Evolutionary conservation across 305 asterid species (phyloP).

Genomic region (Solanum hybrid): DNA sequence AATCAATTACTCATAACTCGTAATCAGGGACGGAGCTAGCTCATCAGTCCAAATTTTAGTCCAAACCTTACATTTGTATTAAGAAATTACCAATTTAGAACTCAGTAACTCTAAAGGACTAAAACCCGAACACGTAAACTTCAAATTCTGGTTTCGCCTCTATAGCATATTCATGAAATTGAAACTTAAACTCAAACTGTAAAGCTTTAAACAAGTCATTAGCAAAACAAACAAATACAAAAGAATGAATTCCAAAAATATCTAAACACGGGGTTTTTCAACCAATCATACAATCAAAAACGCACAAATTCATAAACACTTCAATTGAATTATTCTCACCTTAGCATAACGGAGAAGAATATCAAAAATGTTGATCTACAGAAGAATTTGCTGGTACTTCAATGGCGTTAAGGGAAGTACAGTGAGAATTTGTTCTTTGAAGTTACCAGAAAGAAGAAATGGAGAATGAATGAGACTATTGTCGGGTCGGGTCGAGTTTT

Average conservation of each 20-base stretch:
- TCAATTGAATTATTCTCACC: background rate
- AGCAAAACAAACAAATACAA: background rate
- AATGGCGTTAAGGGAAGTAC: background rate
- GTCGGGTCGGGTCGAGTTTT: background rate
- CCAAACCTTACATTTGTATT: background rate
- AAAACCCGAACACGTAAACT: background rate
- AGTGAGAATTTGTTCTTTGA: background rate
- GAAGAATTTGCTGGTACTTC: background rate
- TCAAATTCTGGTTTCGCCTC: background rate
- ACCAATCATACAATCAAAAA: background rate
- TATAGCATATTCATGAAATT: background rate
- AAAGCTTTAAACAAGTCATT: background rate
- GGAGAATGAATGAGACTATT: background rate
- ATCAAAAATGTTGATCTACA: background rate
- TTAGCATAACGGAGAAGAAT: background rate
- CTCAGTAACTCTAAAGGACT: background rate
- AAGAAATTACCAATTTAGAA: background rate
- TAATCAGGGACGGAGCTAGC: background rate
- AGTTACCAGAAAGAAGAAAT: background rate
- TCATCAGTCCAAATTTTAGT: background rate
- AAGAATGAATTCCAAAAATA: background rate
- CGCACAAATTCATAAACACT: background rate
- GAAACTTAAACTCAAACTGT: background rate
- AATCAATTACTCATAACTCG: background rate
- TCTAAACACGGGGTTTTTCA: background rate